These are phyloP conservation scores for Fragaria vesca DNA, from an alignment of 306 rosid species.

Conservation along the genomic window DNA sequence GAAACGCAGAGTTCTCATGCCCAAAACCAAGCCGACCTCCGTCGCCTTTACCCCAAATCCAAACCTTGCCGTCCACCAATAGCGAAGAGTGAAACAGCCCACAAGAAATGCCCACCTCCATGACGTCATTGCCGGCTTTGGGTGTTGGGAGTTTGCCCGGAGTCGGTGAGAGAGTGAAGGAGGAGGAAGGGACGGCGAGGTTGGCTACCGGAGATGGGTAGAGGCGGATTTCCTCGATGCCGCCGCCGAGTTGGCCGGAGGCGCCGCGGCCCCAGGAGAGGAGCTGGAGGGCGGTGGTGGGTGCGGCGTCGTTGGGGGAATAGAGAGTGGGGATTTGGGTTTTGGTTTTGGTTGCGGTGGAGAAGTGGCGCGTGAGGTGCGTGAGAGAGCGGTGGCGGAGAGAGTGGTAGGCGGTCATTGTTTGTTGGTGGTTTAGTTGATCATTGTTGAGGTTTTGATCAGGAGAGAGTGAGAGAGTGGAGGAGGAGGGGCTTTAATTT, in stretches of 20 bases:
- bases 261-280: constrained; percentile 95
- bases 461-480: neutral
- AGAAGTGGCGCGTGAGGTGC: constrained; percentile 37
- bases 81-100: constrained; percentile 88
- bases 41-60: constrained; percentile 99
- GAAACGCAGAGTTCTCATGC: constrained; percentile 63
- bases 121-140: neutral
- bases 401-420: neutral
- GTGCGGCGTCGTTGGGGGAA: constrained; percentile 29
- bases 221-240: constrained; percentile 76
- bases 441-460: neutral
- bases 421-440: neutral
- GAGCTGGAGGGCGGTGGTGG: constrained; percentile 49
- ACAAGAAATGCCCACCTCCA: constrained; percentile 78
- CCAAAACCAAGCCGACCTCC: constrained; percentile 92
- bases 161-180: constrained; percentile 51
- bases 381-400: constrained; percentile 28
- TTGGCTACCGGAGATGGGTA: constrained; percentile 84
- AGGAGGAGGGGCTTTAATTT: neutral
- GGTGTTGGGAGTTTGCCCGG: constrained; percentile 43
- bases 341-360: constrained; percentile 38
- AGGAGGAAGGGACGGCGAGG: constrained; percentile 49
- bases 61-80: constrained; percentile 54
- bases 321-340: constrained; percentile 58
- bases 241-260: constrained; percentile 97